These are phyloP conservation scores for Gossypium anomalum DNA, from an alignment of 345 rosid species.

Conservation along the genomic window DNA sequence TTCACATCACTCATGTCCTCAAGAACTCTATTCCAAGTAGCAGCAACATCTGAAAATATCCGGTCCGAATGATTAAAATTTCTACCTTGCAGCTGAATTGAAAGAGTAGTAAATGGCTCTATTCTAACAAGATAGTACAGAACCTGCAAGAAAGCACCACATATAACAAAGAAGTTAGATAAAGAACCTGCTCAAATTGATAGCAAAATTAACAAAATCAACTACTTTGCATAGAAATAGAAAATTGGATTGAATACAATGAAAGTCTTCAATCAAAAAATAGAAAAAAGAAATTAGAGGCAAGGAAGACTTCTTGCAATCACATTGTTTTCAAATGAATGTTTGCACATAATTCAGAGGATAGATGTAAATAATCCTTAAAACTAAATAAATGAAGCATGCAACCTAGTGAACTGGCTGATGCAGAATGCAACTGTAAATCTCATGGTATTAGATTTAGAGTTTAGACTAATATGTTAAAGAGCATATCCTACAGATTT, in stretches of 20 bases:
- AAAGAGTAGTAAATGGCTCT: conserved; percentile 95
- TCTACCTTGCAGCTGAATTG: conserved; percentile 98
- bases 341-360: not conserved
- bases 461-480: not conserved
- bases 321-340: not conserved
- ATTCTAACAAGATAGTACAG: conserved; percentile 88
- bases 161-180: conserved; percentile 10
- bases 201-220: not conserved
- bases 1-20: conserved; percentile 99
- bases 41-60: conserved; percentile 85
- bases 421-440: not conserved
- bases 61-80: conserved; percentile 96
- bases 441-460: not conserved
- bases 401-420: not conserved
- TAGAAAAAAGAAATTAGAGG: not conserved
- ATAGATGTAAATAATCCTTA: not conserved
- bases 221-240: conserved; percentile 4
- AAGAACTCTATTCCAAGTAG: conserved; percentile 93
- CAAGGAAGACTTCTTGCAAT: not conserved
- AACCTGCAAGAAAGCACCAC: conserved; percentile 51
- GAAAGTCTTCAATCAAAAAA: not conserved
- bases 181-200: not conserved
- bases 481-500: not conserved
- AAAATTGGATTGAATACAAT: not conserved
- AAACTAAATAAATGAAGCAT: not conserved